Conservation (phyloP, 306 rosid genomes). For the Dalbergia cultrata region DNA sequence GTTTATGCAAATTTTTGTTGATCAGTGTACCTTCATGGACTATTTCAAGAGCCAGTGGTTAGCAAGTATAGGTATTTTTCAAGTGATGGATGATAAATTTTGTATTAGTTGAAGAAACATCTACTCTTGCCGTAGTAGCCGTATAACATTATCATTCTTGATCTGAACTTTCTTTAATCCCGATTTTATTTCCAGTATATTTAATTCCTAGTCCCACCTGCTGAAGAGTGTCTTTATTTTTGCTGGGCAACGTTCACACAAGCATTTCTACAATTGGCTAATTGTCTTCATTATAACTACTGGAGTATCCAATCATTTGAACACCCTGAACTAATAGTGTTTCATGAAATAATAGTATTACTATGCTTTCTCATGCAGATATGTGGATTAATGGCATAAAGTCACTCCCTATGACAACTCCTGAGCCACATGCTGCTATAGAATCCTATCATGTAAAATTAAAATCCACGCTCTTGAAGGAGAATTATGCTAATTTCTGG, state of each 20-base stretch:
- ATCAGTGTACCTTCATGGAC: slow-evolving; percentile 75
- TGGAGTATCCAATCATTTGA: slow-evolving; percentile 22
- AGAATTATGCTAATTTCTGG: slow-evolving; percentile 59
- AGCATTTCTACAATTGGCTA: slow-evolving; percentile 20
- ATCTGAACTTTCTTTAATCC: slow-evolving; percentile 10
- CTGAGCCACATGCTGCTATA: slow-evolving; percentile 72
- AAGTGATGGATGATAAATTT: slow-evolving; percentile 28
- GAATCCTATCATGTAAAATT: slow-evolving; percentile 78
- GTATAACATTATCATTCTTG: slow-evolving; percentile 32
- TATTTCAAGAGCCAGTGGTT: slow-evolving; percentile 74
- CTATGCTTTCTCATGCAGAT: slow-evolving; percentile 61
- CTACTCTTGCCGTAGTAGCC: slow-evolving; percentile 20
- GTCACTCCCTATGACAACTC: slow-evolving; percentile 68
- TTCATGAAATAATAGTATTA: slow-evolving; percentile 34
- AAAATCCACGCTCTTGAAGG: slow-evolving; percentile 69
- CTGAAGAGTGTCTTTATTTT: background rate
- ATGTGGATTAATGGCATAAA: slow-evolving; percentile 70
- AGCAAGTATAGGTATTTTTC: slow-evolving; percentile 67
- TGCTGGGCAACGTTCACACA: background rate
- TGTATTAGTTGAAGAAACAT: slow-evolving; percentile 33
- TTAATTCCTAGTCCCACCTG: slow-evolving; percentile 21
- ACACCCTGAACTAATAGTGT: slow-evolving; percentile 9
- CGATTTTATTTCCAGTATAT: slow-evolving; percentile 27
- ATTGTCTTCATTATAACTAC: slow-evolving; percentile 14
- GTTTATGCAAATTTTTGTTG: slow-evolving; percentile 82